Conservation (phyloP, 1,139 yeast genomes). For the Pneumocystis murina region DNA sequence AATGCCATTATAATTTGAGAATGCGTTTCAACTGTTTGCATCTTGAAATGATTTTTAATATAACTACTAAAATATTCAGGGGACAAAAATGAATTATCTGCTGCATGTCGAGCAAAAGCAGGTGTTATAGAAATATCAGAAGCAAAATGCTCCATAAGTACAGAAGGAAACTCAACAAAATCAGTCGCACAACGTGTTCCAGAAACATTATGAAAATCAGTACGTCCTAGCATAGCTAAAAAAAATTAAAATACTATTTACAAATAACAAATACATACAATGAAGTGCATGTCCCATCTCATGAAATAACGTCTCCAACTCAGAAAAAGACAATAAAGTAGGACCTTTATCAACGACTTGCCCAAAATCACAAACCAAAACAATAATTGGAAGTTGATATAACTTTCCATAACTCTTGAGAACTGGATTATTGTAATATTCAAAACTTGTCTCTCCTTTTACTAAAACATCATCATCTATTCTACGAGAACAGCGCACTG, state of each 20-base stretch:
- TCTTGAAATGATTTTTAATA: constrained; percentile 27
- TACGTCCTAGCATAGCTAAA: constrained; percentile 62
- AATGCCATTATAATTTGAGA: constrained; percentile 84
- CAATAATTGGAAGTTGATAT: constrained; percentile 77
- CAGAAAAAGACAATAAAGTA: constrained; percentile 50
- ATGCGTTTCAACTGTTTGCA: constrained; percentile 61
- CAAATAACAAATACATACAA: constrained; percentile 19
- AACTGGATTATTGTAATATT: constrained; percentile 7
- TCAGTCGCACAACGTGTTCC: constrained; percentile 95
- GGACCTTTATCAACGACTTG: constrained; percentile 9
- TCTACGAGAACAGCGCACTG: constrained; percentile 83
- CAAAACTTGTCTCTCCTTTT: constrained; percentile 12
- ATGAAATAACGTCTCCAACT: constrained; percentile 87
- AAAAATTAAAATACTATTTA: not conserved
- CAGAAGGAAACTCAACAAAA: constrained; percentile 91
- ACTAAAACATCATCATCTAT: constrained; percentile 28
- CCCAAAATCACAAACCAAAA: constrained; percentile 75
- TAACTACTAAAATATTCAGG: constrained; percentile 32
- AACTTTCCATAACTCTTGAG: constrained; percentile 19
- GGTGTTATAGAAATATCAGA: constrained; percentile 62
- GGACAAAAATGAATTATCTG: constrained; percentile 43
- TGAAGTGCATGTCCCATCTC: constrained; percentile 99
- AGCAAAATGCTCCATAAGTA: constrained; percentile 86
- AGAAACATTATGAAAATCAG: constrained; percentile 74
- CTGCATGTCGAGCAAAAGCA: constrained; percentile 59